These are phyloP conservation scores for Salisapilia sapeloensis DNA, from an alignment of 352 stramenopile species.

Conservation along the genomic window DNA sequence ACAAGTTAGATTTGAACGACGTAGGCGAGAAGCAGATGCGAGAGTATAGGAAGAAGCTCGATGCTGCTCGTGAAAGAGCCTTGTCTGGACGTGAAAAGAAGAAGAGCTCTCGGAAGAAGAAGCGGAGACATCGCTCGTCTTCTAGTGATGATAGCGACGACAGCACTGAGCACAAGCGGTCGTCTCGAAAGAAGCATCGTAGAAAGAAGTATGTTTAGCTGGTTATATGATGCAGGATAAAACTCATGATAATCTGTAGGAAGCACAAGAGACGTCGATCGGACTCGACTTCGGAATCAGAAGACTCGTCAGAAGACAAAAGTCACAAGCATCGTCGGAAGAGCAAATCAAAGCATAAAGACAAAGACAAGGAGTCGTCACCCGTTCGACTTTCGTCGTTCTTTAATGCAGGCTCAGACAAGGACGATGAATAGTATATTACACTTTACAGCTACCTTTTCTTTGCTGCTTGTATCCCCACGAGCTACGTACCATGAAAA, in stretches of 20 bases:
- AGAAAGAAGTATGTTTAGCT: constrained; percentile 49
- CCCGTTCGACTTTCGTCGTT: constrained; percentile 84
- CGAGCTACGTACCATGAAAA: no score
- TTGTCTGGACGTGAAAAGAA: constrained; percentile 31
- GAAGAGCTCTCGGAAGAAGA: constrained; percentile 51
- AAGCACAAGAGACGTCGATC: no score
- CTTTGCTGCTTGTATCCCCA: no score
- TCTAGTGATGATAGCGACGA: constrained; percentile 17
- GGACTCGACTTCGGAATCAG: no score
- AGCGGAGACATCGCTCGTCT: constrained; percentile 60
- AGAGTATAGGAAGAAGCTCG: constrained; percentile 85
- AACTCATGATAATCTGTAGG: no score
- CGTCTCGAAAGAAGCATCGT: constrained; percentile 33
- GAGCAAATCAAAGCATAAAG: constrained; percentile 21
- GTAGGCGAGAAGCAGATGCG: constrained; percentile 89
- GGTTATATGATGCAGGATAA: background rate
- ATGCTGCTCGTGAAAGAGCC: constrained; percentile 80
- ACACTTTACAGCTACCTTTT: no score
- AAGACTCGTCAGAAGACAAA: no score
- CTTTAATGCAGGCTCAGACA: constrained; percentile 51
- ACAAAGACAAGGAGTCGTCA: constrained; percentile 28
- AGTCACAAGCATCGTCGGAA: constrained; percentile 34
- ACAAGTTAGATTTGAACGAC: constrained; percentile 81
- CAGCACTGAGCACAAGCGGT: constrained; percentile 23
- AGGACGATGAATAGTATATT: constrained; percentile 13